Percentiles rank a stretch among this genome's conserved stretches.
Evolutionary conservation across 1,284 basidiomycete species (phyloP).

Genomic region (Ganoderma meredithae): DNA sequence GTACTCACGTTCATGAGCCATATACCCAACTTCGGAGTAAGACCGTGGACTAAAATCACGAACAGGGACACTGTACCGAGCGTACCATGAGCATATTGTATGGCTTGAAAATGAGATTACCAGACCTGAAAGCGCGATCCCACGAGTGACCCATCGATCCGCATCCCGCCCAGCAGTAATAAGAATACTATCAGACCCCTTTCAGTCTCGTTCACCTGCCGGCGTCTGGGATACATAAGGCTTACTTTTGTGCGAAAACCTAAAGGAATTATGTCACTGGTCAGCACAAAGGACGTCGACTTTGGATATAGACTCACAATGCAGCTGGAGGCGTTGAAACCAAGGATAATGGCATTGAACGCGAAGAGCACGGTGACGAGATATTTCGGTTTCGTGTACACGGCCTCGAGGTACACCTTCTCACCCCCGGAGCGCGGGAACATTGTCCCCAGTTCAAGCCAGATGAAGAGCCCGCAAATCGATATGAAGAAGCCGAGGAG

Average conservation of each 20-base stretch:
- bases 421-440: constrained; percentile 65
- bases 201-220: not conserved
- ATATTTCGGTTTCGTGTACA: constrained; percentile 69
- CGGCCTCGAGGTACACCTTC: constrained; percentile 79
- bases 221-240: not conserved
- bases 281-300: not conserved
- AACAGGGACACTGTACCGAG: constrained; percentile 36
- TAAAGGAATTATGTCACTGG: not conserved
- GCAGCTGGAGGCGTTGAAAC: constrained; percentile 64
- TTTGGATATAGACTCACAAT: constrained; percentile 49
- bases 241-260: constrained; percentile 42
- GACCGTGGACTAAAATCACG: constrained; percentile 34
- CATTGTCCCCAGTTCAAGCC: constrained; percentile 78
- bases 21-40: constrained; percentile 38
- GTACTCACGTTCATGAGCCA: constrained; percentile 40
- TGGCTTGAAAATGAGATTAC: not conserved
- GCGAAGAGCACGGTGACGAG: constrained; percentile 67
- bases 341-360: constrained; percentile 65
- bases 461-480: constrained; percentile 71
- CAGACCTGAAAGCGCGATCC: constrained; percentile 62
- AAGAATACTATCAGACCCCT: constrained; percentile 50
- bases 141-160: constrained; percentile 58
- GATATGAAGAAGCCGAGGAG: constrained; percentile 70
- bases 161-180: constrained; percentile 51
- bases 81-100: not conserved